These are phyloP conservation scores for Ganoderma lucidum DNA, from an alignment of 1,284 basidiomycete species.

Conservation along the genomic window DNA sequence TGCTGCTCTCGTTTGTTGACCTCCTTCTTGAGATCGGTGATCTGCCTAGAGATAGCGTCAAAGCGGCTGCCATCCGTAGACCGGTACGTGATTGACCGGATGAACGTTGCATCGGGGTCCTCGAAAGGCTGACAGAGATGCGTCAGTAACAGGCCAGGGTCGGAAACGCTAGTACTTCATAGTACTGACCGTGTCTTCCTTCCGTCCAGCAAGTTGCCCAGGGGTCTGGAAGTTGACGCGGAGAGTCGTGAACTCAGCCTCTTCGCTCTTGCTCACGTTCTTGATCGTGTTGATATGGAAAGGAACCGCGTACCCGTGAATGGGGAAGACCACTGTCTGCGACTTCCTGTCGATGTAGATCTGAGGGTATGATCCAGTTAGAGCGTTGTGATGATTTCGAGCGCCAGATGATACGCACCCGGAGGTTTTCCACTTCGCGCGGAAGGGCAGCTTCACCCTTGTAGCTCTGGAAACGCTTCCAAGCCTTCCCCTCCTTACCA, in stretches of 20 bases:
- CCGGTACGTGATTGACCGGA: constrained; percentile 95
- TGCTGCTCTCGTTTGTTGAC: constrained; percentile 98
- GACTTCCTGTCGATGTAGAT: constrained; percentile 93
- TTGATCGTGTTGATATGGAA: constrained; percentile 99
- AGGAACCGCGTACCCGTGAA: constrained; percentile 95
- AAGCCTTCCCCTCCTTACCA: constrained; percentile 88
- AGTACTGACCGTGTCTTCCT: constrained; percentile 92
- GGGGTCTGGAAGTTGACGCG: constrained; percentile 99
- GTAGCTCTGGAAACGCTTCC: constrained; percentile 98
- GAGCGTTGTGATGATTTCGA: neutral
- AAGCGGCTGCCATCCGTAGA: constrained; percentile 92
- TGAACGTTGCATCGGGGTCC: constrained; percentile 96
- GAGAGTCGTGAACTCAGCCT: constrained; percentile 94
- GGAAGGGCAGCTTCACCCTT: constrained; percentile 94
- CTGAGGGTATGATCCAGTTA: constrained; percentile 47
- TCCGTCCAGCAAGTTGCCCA: constrained; percentile 97
- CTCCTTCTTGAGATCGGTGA: constrained; percentile 95
- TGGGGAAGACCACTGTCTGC: constrained; percentile 90
- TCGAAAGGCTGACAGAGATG: constrained; percentile 82
- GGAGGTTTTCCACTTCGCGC: constrained; percentile 75
- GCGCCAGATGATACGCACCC: constrained; percentile 56
- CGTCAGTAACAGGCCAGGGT: neutral
- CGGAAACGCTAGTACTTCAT: constrained; percentile 28
- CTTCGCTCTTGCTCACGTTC: constrained; percentile 97
- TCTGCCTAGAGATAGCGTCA: constrained; percentile 89